These are phyloP conservation scores for Wickerhamomyces rabaulensis DNA, from an alignment of 805 yeast genomes.

Conservation along the genomic window DNA sequence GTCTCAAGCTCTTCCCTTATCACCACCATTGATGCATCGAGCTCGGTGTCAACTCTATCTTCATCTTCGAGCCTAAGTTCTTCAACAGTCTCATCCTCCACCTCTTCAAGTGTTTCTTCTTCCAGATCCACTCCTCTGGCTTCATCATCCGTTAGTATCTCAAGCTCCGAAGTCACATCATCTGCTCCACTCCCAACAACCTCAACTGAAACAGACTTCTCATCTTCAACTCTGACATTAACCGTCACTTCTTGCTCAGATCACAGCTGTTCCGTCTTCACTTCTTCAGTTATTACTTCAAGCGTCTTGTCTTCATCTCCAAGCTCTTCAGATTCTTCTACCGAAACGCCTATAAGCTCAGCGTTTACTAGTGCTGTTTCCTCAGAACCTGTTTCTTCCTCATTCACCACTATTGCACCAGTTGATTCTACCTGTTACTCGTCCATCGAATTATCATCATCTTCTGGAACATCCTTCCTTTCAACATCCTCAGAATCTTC, in stretches of 20 bases:
- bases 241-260: background rate
- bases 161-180: background rate
- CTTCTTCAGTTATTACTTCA: too few species aligned
- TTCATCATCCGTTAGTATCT: too few species aligned
- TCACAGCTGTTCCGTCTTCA: background rate
- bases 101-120: background rate
- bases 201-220: background rate
- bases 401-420: background rate
- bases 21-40: too few species aligned
- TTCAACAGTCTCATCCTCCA: background rate
- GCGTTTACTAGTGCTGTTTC: background rate
- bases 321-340: background rate
- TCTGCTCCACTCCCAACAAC: background rate
- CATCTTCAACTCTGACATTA: background rate
- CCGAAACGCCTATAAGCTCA: background rate
- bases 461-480: background rate
- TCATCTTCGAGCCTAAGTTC: background rate
- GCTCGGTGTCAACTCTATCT: too few species aligned
- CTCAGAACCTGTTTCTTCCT: background rate
- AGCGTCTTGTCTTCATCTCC: too few species aligned
- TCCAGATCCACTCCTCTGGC: background rate
- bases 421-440: background rate
- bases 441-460: background rate
- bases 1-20: background rate
- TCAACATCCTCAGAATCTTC: too few species aligned